Conservation (phyloP, 441 rosid genomes). For the Croton laevigatus region DNA sequence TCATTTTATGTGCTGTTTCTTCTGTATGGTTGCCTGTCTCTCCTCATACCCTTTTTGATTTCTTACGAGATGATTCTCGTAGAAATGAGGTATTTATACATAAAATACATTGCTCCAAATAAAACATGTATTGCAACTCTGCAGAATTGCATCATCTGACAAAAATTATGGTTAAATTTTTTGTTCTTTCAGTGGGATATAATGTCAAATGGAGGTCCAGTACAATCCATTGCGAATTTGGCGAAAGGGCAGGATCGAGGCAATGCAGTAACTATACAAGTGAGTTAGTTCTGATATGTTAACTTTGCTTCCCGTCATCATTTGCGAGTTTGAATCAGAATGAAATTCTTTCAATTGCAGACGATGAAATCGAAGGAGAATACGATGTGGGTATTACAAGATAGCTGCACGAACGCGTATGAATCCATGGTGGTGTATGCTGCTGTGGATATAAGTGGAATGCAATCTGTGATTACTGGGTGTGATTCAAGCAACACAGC, state of each 20-base stretch:
- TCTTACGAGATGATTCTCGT: constrained; percentile 72
- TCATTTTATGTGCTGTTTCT: constrained; percentile 85
- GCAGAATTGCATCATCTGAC: constrained; percentile 11
- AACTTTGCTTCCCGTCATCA: neutral
- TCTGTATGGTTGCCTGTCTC: constrained; percentile 88
- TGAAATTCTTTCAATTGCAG: constrained; percentile 39
- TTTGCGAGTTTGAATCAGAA: constrained; percentile 1
- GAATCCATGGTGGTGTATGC: constrained; percentile 86
- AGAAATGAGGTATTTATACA: constrained; percentile 62
- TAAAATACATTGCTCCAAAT: neutral
- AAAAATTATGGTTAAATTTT: constrained; percentile 9
- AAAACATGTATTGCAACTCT: no score
- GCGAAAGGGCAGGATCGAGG: constrained; percentile 95
- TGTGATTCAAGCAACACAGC: constrained; percentile 84
- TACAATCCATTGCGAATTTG: constrained; percentile 68
- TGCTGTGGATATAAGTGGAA: constrained; percentile 67
- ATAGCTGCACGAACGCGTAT: constrained; percentile 71
- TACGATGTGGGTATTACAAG: constrained; percentile 78
- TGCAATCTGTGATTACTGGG: constrained; percentile 83
- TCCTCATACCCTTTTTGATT: constrained; percentile 67
- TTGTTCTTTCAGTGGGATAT: constrained; percentile 66
- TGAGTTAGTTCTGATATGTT: constrained; percentile 12
- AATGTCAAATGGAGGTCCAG: constrained; percentile 65
- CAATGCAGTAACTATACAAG: constrained; percentile 83
- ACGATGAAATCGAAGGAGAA: constrained; percentile 68